These are phyloP conservation scores for Drechslerella coelobrocha DNA, from an alignment of 2,329 filamentous ascomycete genomes.

Conservation along the genomic window DNA sequence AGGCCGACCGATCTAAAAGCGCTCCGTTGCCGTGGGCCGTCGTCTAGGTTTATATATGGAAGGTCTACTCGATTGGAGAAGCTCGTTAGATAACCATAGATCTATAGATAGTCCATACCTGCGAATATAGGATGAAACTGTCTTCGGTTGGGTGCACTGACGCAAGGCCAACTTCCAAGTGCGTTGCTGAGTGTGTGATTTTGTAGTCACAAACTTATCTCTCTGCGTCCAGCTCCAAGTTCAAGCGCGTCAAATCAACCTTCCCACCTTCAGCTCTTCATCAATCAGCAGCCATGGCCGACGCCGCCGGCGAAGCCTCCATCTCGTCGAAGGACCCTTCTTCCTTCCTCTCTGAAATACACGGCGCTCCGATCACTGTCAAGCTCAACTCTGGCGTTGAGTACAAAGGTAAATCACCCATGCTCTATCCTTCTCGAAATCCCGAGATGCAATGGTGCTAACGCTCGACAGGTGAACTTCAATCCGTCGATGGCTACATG, in stretches of 20 bases:
- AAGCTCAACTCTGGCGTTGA: slow-evolving; percentile 99
- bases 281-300: slow-evolving; percentile 23
- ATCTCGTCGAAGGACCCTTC: slow-evolving; percentile 76
- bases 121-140: no score
- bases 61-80: no score
- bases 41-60: no score
- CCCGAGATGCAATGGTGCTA: background rate
- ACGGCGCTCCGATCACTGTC: slow-evolving; percentile 90
- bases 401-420: slow-evolving; percentile 76
- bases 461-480: slow-evolving; percentile 74
- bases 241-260: background rate
- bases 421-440: background rate
- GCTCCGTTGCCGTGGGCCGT: no score
- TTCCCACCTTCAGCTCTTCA: background rate
- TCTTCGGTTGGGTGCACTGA: no score
- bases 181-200: no score
- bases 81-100: no score
- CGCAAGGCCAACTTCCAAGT: no score
- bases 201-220: no score
- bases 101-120: no score
- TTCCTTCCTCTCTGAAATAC: slow-evolving; percentile 90
- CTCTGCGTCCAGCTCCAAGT: background rate
- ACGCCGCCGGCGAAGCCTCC: slow-evolving; percentile 16
- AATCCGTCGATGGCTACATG: slow-evolving; percentile 99
- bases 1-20: no score